A percentile compares a stretch with the other conserved stretches of the same genome.
Evolutionary conservation across 306 rosid genomes (phyloP).

Genomic region (Adenanthera pavonina): DNA sequence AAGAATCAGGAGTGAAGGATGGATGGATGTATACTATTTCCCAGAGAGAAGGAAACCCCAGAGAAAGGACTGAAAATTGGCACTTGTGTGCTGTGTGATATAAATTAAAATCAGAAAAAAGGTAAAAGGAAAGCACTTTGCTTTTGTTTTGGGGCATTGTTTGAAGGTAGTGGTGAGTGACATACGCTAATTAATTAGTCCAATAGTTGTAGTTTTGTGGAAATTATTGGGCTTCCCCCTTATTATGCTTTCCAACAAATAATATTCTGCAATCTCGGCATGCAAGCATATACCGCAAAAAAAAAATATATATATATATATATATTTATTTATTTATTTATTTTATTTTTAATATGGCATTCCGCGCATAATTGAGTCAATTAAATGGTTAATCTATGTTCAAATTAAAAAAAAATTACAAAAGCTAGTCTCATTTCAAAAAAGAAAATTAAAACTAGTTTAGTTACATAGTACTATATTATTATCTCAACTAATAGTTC

Average conservation of each 20-base stretch:
- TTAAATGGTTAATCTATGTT: background rate
- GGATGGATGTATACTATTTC: background rate
- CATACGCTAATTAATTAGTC: conserved; percentile 13
- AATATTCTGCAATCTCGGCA: background rate
- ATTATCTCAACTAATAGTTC: background rate
- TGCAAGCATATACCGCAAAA: no score
- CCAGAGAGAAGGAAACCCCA: background rate
- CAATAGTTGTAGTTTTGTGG: conserved; percentile 21
- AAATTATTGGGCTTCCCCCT: conserved; percentile 44
- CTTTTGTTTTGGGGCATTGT: conserved; percentile 59
- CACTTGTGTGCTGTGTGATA: background rate
- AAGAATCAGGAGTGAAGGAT: background rate
- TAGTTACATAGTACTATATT: background rate
- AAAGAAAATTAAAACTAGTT: background rate
- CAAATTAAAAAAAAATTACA: background rate
- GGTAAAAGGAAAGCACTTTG: conserved; percentile 56
- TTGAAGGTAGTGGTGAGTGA: conserved; percentile 47
- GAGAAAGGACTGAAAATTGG: conserved; percentile 27
- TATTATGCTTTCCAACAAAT: background rate
- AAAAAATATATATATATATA: no score
- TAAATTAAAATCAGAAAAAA: conserved; percentile 36
- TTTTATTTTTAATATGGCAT: background rate
- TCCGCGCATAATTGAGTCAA: background rate
- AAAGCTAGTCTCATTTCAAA: background rate
- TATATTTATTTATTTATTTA: no score